Evolutionary conservation across 1,139 yeast species (phyloP).

Genomic region (Blastobotrys capitulatus): DNA sequence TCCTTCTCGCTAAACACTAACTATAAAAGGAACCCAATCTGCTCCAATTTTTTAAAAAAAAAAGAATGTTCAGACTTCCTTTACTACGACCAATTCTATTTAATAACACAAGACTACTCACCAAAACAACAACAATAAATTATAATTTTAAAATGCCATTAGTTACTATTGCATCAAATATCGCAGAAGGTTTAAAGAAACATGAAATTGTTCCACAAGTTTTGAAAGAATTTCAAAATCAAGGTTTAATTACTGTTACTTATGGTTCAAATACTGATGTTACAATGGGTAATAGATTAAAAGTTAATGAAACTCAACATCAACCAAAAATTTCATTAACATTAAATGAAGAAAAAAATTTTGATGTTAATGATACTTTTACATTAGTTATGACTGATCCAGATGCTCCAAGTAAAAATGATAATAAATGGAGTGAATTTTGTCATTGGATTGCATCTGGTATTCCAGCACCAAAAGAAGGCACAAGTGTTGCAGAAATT

Average conservation of each 20-base stretch:
- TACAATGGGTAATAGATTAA: conserved; percentile 71
- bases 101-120: background rate
- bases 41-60: no score
- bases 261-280: conserved; percentile 52
- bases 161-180: conserved; percentile 55
- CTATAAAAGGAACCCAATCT: no score
- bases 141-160: conserved; percentile 21
- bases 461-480: conserved; percentile 38
- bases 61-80: no score
- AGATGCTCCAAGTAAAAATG: conserved; percentile 82
- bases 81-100: background rate
- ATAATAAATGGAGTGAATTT: conserved; percentile 83
- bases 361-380: conserved; percentile 46
- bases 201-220: conserved; percentile 61
- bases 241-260: conserved; percentile 39
- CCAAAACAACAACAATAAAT: background rate
- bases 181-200: conserved; percentile 55
- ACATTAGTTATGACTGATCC: conserved; percentile 84
- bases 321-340: conserved; percentile 65
- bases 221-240: conserved; percentile 34
- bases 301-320: conserved; percentile 58
- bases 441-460: conserved; percentile 73
- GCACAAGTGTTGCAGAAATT: conserved; percentile 31
- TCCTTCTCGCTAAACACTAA: no score
- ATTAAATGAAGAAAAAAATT: conserved; percentile 40